phyloP scores from a whole-genome alignment of 495 filamentous ascomycete species.

The Neohortaea acidophila region DNA sequence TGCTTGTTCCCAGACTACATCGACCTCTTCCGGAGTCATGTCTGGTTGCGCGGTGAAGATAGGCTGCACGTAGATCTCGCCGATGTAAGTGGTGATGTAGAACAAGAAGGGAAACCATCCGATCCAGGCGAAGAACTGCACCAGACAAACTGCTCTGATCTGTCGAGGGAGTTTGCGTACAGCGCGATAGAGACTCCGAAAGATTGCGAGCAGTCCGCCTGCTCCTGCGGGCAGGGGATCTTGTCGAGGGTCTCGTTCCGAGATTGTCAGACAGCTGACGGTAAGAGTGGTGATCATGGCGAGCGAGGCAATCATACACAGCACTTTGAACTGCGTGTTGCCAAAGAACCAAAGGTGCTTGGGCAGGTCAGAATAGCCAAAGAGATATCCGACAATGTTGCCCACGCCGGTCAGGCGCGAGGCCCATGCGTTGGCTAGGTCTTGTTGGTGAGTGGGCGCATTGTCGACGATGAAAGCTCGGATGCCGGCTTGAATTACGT shows the following conservation, averaged over 20 bases:
- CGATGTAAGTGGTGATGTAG: constrained; percentile 84
- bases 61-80: constrained; percentile 74
- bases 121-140: constrained; percentile 82
- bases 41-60: constrained; percentile 58
- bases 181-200: constrained; percentile 58
- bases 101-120: constrained; percentile 93
- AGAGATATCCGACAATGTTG: constrained; percentile 73
- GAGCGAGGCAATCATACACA: constrained; percentile 66
- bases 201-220: constrained; percentile 59
- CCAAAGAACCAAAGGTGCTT: constrained; percentile 58
- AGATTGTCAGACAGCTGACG: constrained; percentile 48
- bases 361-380: constrained; percentile 64
- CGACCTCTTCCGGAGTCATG: constrained; percentile 57
- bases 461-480: constrained; percentile 85
- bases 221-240: constrained; percentile 42
- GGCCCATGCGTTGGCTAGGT: constrained; percentile 77
- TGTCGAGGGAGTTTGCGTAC: constrained; percentile 62
- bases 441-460: constrained; percentile 77
- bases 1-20: constrained; percentile 62
- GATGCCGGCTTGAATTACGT: constrained; percentile 64
- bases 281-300: constrained; percentile 49
- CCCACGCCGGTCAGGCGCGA: constrained; percentile 65
- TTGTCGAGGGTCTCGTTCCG: constrained; percentile 62
- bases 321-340: constrained; percentile 73
- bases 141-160: constrained; percentile 66